phyloP scores from a whole-genome alignment of 140 eudicot species.

The Stevia rebaudiana region DNA sequence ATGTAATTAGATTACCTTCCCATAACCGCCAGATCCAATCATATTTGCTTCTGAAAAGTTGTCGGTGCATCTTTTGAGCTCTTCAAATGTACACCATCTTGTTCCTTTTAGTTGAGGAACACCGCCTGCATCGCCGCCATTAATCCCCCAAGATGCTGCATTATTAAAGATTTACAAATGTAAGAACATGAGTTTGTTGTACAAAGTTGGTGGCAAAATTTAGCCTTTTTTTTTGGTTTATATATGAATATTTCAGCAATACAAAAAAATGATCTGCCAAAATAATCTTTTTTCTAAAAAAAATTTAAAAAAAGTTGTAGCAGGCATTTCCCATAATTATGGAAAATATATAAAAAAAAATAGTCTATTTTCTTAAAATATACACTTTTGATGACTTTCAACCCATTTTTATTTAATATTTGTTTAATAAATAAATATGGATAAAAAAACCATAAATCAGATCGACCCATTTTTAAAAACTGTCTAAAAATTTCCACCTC shows the following conservation, averaged over 20 bases:
- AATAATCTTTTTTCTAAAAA: not conserved
- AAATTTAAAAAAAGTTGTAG: too few relatives aligned
- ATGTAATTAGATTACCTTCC: constrained; percentile 45
- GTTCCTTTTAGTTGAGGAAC: constrained; percentile 84
- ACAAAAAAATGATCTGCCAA: not conserved
- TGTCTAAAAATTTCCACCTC: not conserved
- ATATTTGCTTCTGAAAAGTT: constrained; percentile 58
- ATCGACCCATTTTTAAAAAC: not conserved
- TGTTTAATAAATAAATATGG: not conserved
- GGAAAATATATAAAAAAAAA: not conserved
- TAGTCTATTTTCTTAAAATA: not conserved
- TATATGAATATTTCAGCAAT: not conserved
- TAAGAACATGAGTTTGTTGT: not conserved
- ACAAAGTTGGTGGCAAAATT: not conserved
- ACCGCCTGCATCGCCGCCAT: constrained; percentile 39
- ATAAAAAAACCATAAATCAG: not conserved
- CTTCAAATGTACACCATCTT: constrained; percentile 78
- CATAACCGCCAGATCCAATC: constrained; percentile 87
- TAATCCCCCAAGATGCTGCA: constrained; percentile 71
- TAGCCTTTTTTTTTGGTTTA: not conserved
- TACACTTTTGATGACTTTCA: not conserved
- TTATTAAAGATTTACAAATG: constrained; percentile 1
- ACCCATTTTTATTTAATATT: not conserved
- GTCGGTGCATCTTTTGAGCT: constrained; percentile 52
- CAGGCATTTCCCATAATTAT: too few relatives aligned